Evolutionary conservation across 495 filamentous ascomycete species (phyloP).

Genomic region (Clavariopsis aquatica): DNA sequence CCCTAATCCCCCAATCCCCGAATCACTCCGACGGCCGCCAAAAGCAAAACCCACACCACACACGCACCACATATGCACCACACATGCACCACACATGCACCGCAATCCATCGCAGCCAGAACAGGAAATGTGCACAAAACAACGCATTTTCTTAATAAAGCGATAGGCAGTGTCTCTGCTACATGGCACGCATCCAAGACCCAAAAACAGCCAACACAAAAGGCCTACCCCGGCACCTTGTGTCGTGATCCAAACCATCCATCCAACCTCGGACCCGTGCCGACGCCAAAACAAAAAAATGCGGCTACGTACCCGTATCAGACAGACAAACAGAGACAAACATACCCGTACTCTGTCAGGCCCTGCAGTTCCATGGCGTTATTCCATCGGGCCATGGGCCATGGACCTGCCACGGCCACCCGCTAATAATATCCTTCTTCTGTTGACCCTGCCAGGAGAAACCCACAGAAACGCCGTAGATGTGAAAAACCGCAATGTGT

Average conservation of each 20-base stretch:
- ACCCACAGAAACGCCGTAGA: slow-evolving; percentile 1
- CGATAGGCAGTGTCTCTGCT: neutral
- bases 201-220: neutral
- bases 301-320: neutral
- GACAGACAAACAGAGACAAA: no score
- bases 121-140: neutral
- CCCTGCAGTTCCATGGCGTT: neutral
- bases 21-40: no score
- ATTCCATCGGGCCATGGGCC: neutral
- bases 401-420: neutral
- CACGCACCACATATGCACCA: no score
- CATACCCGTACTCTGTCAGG: no score
- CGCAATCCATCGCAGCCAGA: neutral
- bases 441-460: neutral
- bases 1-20: no score
- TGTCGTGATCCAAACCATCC: neutral
- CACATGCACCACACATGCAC: no score
- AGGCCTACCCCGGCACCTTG: neutral
- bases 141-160: neutral
- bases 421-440: neutral
- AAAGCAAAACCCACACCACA: neutral
- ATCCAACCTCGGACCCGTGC: neutral
- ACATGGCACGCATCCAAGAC: neutral
- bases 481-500: neutral
- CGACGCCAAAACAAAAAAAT: neutral